Evolutionary conservation across 2,329 filamentous ascomycete genomes (phyloP), one percentile per base, ranked within the genome.

Genomic region (Aotearoamyces nothofagi): DNA sequence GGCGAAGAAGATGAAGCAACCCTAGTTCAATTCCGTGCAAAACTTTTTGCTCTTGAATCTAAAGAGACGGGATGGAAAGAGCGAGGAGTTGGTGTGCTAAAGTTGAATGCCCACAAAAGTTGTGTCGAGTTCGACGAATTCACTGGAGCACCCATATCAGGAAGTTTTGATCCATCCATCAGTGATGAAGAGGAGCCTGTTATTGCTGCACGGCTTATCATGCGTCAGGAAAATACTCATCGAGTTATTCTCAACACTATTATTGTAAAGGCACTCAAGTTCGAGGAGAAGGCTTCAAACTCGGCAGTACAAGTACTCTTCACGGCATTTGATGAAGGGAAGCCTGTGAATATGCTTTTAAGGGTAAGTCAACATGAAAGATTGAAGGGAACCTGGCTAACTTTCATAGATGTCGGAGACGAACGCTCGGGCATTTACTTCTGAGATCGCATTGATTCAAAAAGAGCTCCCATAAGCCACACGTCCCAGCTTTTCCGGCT

Each of bases 141-240:
- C 13, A 54, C 54, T 11, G 63, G 60, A 4, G 43, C 46, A 7
- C 49, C 60, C n/a, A 52, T 67, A 28, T 54, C 64, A 2, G 60
- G 60, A 14, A 61, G 59, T 10, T 73, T 74, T 32, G 66, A 73
- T 40, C 59, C 60, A 11, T 70, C 68, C 4, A 60, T 63, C 28
- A 52, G 60, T 3, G 57, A 63, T 11, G 55, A 59, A 2, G 50
- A 49, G 8, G 40, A 46, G 12, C 42, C 40, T 12, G 46, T 43
- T 22, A 41, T 41, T 22, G 39, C 34, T 23, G 43, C 41, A 11
- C 78, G 87, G 23, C 68, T 96, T 39, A 68, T 96, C 36, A 84
- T 94, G 73, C 77, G 87, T 11, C 83, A 92, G 40, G 86, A 94
- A 45, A 83, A 84, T 35, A 90, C 82, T 1, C 74, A 86, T 44